Conservation (phyloP, 495 filamentous ascomycete species). For the Aspergillus taichungensis region DNA sequence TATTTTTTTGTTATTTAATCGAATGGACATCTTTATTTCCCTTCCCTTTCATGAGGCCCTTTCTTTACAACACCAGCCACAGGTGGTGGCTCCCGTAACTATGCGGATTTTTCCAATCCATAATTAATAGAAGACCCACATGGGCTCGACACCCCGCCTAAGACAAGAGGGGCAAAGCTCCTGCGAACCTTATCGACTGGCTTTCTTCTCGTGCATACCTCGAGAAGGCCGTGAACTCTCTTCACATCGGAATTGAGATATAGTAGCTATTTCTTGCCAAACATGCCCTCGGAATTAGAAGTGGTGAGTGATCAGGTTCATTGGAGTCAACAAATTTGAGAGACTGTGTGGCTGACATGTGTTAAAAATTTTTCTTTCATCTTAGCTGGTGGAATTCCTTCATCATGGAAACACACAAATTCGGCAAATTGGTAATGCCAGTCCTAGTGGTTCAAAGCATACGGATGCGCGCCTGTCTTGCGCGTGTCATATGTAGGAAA, state of each 20-base stretch:
- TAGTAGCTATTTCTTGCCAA: not conserved
- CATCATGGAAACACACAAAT: slow-evolving; percentile 82
- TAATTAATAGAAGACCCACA: no score
- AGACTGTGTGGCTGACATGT: not conserved
- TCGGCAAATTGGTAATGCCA: slow-evolving; percentile 54
- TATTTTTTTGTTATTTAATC: no score
- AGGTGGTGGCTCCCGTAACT: no score
- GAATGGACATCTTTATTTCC: no score
- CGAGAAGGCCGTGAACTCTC: not conserved
- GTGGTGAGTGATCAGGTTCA: slow-evolving; percentile 44
- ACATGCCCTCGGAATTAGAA: slow-evolving; percentile 76
- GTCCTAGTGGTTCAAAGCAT: not conserved
- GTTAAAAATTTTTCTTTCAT: not conserved
- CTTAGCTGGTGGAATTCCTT: slow-evolving; percentile 82
- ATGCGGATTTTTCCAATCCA: no score
- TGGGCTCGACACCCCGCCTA: no score
- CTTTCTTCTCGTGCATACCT: not conserved
- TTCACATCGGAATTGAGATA: slow-evolving; percentile 2
- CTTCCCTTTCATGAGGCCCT: no score
- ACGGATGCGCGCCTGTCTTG: not conserved
- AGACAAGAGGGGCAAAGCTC: no score
- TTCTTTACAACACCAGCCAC: no score
- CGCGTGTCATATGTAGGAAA: no score
- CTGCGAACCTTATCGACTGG: no score
- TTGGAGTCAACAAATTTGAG: not conserved